Conservation (phyloP, 345 rosid genomes). For the Hibiscus mutabilis region DNA sequence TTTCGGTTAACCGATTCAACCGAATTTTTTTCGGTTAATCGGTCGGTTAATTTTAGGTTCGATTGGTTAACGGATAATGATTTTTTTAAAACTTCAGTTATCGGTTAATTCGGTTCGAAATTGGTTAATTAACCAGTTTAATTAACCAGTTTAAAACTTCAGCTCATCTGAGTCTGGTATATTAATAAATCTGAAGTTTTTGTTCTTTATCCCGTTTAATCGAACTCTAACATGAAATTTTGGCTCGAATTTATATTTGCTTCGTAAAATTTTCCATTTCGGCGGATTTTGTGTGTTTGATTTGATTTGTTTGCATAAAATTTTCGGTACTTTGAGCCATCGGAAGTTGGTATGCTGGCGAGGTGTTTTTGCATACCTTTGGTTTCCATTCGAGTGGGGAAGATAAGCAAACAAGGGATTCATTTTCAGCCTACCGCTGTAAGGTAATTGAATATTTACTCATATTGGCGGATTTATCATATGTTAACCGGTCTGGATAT, state of each 20-base stretch:
- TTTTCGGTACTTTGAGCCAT: slow-evolving; percentile 75
- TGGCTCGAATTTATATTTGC: not conserved
- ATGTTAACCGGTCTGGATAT: no score
- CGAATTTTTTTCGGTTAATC: no score
- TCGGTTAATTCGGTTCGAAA: no score
- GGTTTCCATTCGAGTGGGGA: slow-evolving; percentile 88
- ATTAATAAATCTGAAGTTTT: not conserved
- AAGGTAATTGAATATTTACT: slow-evolving; percentile 44
- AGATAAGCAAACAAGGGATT: slow-evolving; percentile 63
- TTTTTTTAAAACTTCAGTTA: no score
- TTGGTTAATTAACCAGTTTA: no score
- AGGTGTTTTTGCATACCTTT: slow-evolving; percentile 93
- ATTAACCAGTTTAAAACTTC: no score
- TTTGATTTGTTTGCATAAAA: not conserved
- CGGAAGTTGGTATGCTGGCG: slow-evolving; percentile 87
- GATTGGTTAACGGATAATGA: no score
- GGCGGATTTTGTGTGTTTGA: not conserved
- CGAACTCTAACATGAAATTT: not conserved
- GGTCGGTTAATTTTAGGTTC: no score
- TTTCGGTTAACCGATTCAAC: no score
- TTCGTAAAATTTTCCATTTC: not conserved
- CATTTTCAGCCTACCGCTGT: slow-evolving; percentile 52
- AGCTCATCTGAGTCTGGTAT: slow-evolving; percentile 85
- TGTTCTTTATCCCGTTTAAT: not conserved
- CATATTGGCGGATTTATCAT: not conserved